Conservation (phyloP, 73 alveolate species). For the Halteria grandinella region DNA sequence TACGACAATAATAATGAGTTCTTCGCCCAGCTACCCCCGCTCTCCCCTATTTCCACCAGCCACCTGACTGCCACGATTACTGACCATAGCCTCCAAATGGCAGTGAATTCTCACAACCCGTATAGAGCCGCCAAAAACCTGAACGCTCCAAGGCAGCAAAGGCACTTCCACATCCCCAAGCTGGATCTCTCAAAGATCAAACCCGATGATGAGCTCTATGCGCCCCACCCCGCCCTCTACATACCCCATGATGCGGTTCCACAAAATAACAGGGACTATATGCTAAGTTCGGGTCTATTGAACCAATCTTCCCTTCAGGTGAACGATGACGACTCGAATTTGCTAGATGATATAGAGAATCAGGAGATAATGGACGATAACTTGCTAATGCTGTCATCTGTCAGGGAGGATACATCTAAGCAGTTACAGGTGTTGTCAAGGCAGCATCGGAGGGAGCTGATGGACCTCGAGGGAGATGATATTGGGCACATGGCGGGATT, state of each 20-base stretch:
- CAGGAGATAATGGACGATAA: no score
- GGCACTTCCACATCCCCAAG: neutral
- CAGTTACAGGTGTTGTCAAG: no score
- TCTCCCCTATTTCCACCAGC: constrained; percentile 45
- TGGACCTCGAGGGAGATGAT: no score
- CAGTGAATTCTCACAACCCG: neutral
- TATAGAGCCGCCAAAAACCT: neutral
- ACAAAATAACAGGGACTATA: neutral
- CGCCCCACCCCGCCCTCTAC: neutral
- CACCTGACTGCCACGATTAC: neutral
- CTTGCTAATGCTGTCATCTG: no score
- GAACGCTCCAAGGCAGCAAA: neutral
- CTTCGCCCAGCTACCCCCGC: constrained; percentile 49
- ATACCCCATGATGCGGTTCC: neutral
- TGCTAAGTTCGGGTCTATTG: neutral
- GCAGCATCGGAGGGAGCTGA: no score
- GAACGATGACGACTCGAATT: constrained; percentile 13
- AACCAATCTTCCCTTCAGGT: neutral
- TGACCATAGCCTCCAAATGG: neutral
- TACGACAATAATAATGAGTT: constrained; percentile 50
- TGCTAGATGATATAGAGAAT: constrained; percentile 42
- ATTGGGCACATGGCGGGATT: no score
- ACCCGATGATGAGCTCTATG: neutral
- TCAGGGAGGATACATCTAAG: no score
- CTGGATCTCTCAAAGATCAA: constrained; percentile 24